Evolutionary conservation across 75 land plant genomes (phyloP), one percentile per base, ranked within the genome.

Genomic region (Selaginella moellendorffii): DNA sequence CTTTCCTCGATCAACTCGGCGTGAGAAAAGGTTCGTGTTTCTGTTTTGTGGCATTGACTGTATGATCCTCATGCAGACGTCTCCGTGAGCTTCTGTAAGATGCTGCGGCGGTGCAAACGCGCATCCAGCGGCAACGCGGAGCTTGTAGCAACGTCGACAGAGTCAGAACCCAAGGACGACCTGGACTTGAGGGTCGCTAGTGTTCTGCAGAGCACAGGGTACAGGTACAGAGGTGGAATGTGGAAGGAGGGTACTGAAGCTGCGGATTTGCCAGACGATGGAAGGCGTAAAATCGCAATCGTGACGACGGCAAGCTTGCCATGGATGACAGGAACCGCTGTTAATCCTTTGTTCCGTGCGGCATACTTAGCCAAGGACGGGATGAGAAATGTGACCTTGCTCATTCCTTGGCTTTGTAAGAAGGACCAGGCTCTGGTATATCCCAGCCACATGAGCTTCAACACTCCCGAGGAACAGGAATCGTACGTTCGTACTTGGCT

Each of bases 291-390:
- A 75, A 85, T 92, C 66, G 97, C 97, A 31, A 92, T 92, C 63
- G 89, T 92, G 52, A 92, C 97, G 30, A 92, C 97, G 31, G 97
- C 97, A 28, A 88, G 96, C 52, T 83, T 92, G 31, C 97, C 97
- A 56, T 92, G 97, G 97, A 83, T 92, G 97, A 92, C 97, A 8
- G 97, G 97, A 58, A 92, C 97, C 26, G 97, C 97, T 54, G 84
- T 92, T 60, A 92, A 92, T 66, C 97, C 97, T 59, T 65, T 92
- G 30, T 88, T 92, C 54, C 79, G 97, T 26, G 97, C 97, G 19
- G 97, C 96, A 51, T 92, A 85, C 73, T 71, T 92, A 62, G 82
- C 97, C 0, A 80, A 77, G 59, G 75, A 74, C 28, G 95, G 79
- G 24, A 79, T 88, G 46, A 95, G 85, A 60, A 81, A 83, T 54